Evolutionary conservation across 495 filamentous ascomycete genomes (phyloP).

Genomic region (Wilcoxina mikolae): DNA sequence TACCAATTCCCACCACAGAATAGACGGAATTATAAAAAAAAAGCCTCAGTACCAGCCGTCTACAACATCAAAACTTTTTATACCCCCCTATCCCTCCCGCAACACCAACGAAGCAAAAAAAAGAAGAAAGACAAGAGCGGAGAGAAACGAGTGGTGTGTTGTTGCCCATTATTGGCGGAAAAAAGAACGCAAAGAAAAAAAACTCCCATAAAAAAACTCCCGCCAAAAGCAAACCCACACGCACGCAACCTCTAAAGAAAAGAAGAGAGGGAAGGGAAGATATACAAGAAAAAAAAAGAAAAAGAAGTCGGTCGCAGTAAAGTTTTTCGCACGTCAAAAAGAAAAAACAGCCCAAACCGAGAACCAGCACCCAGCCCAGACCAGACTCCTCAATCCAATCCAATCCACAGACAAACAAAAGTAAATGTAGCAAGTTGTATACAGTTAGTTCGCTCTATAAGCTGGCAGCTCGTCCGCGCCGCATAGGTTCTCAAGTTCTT

Average conservation of each 20-base stretch:
- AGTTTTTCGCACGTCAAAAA: too few species aligned
- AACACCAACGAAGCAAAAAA: neutral
- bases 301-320: too few species aligned
- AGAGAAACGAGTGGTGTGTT: neutral
- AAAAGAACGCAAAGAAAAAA: neutral
- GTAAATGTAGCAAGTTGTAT: neutral
- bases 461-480: conserved; percentile 48
- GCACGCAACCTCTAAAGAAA: neutral
- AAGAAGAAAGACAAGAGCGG: neutral
- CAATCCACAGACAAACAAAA: neutral
- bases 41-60: too few species aligned
- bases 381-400: too few species aligned
- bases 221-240: too few species aligned
- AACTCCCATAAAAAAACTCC: neutral
- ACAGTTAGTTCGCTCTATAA: conserved; percentile 35
- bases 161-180: neutral
- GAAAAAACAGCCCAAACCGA: too few species aligned
- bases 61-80: neutral
- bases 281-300: neutral
- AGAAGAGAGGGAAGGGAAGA: neutral
- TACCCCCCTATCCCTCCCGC: neutral
- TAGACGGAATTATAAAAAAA: neutral
- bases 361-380: too few species aligned
- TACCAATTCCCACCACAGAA: too few species aligned
- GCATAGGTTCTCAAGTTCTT: conserved; percentile 35